Evolutionary conservation across 768 basidiomycete genomes (phyloP), one percentile per base, ranked within the genome.

Genomic region (Trametes gibbosa): DNA sequence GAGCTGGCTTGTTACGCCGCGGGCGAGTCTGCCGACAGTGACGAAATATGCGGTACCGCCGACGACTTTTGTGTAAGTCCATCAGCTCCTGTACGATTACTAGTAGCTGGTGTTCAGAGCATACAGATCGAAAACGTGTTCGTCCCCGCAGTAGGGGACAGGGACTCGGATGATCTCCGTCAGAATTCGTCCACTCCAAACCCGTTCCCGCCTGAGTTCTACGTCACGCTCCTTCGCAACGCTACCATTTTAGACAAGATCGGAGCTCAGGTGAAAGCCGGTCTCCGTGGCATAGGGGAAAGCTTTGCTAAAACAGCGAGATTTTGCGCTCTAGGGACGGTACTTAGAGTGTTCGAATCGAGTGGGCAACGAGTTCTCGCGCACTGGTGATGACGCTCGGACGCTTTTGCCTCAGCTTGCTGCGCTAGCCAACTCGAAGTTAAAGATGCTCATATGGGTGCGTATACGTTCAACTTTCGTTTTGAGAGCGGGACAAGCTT

Each of bases 331-430:
- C 10, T 72, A 82, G 58, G 63, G 66, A 23, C 65, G 59, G 0
- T 87, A 85, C 64, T 47, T 63, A 8, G 80, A 83, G 61, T 88
- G 86, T 50, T 62, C 82, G 0, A 53, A 78, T 57, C 65, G 78
- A 0, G 77, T 81, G 0, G 77, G 72, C 43, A 58, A 68, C 7
- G 58, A 77, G 19, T 83, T 87, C 64, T 59, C 35, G 2, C 72
- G 58, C 40, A 86, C 85, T 0, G 86, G 85, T 23, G 86, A 87
- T 70, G 82, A 82, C 66, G 83, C 84, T n/a, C 70, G 83, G 61
- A 79, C 81, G 2, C 73, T 76, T 55, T 72, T 85, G 5, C 83
- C 82, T 0, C 74, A 80, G 64, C 75, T 84, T 14, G 76, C 74
- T 4, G 77, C 72, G 0, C 67, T 84, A 0, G 83, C 76, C 0